Percentiles rank a stretch among this genome's conserved stretches.
Evolutionary conservation across 495 filamentous ascomycete genomes (phyloP).

Genomic region (Eremomyces bilateralis): DNA sequence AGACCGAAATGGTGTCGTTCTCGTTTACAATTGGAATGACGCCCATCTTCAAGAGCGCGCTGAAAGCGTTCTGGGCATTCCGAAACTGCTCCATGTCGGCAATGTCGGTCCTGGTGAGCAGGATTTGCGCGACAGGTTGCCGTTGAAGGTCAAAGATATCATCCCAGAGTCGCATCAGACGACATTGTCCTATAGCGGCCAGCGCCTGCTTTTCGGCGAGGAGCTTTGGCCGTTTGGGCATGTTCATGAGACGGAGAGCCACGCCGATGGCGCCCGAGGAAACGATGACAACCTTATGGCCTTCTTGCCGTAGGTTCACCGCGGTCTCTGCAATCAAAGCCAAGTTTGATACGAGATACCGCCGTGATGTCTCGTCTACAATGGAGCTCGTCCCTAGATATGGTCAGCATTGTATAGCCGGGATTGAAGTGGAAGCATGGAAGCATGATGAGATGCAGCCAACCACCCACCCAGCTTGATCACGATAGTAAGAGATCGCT

Average conservation of each 20-base stretch:
- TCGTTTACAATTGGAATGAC: slow-evolving; percentile 98
- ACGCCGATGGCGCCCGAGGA: slow-evolving; percentile 94
- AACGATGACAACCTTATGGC: slow-evolving; percentile 82
- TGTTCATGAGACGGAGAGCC: slow-evolving; percentile 69
- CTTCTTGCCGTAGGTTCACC: slow-evolving; percentile 64
- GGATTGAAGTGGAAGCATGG: too few species aligned
- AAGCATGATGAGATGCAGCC: too few species aligned
- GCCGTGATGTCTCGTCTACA: slow-evolving; percentile 90
- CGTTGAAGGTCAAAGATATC: slow-evolving; percentile 66
- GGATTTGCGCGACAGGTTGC: slow-evolving; percentile 82
- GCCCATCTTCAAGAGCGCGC: slow-evolving; percentile 78
- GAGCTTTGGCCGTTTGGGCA: slow-evolving; percentile 73
- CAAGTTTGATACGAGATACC: slow-evolving; percentile 80
- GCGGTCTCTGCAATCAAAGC: slow-evolving; percentile 84
- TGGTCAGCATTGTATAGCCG: too few species aligned
- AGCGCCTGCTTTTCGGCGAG: slow-evolving; percentile 78
- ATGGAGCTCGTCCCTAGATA: slow-evolving; percentile 98
- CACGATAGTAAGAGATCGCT: slow-evolving; percentile 50
- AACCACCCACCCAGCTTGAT: slow-evolving; percentile 97
- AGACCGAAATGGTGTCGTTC: slow-evolving; percentile 89
- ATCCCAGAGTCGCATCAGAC: slow-evolving; percentile 91
- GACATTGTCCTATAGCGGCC: slow-evolving; percentile 88
- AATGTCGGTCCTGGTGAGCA: slow-evolving; percentile 93
- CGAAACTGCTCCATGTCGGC: slow-evolving; percentile 89
- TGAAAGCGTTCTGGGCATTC: slow-evolving; percentile 87